A percentile compares a stretch with the other conserved stretches of the same genome.
These are phyloP conservation scores for Terana coerulea DNA, from an alignment of 768 basidiomycete genomes.

Conservation along the genomic window DNA sequence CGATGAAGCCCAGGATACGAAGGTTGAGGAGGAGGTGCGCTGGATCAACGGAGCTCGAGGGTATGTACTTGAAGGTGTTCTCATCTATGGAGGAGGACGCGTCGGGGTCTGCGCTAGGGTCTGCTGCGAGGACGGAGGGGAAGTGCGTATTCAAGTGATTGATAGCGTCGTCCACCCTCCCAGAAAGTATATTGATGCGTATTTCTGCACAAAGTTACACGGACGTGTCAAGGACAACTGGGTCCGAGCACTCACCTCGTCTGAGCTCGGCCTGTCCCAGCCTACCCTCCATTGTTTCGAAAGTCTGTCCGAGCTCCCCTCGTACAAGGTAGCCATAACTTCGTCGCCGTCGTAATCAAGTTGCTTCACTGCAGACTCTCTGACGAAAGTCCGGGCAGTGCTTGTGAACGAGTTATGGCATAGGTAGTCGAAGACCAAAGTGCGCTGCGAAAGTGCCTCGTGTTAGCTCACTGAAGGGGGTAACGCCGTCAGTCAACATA, in stretches of 20 bases:
- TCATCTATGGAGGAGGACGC: slow-evolving; percentile 25
- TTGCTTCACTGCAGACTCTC: slow-evolving; percentile 57
- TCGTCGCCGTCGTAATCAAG: slow-evolving; percentile 73
- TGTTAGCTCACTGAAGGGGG: not conserved
- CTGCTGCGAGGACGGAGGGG: slow-evolving; percentile 57
- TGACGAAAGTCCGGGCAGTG: slow-evolving; percentile 65
- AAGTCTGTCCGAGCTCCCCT: slow-evolving; percentile 27
- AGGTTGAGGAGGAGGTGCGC: slow-evolving; percentile 78
- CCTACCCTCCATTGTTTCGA: slow-evolving; percentile 39
- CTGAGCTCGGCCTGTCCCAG: slow-evolving; percentile 38
- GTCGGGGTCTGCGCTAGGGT: not conserved
- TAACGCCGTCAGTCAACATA: not conserved
- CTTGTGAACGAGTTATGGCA: slow-evolving; percentile 68
- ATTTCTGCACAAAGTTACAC: slow-evolving; percentile 50
- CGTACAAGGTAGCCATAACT: slow-evolving; percentile 31
- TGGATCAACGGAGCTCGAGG: slow-evolving; percentile 67
- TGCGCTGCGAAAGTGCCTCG: slow-evolving; percentile 41
- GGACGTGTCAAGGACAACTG: not conserved
- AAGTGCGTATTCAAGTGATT: slow-evolving; percentile 67
- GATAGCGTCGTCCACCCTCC: slow-evolving; percentile 71
- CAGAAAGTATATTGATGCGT: slow-evolving; percentile 62
- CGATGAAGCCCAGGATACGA: slow-evolving; percentile 83
- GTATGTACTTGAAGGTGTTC: slow-evolving; percentile 41
- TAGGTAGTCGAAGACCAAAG: slow-evolving; percentile 73
- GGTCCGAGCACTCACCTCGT: slow-evolving; percentile 39